These are phyloP conservation scores for Exophiala oligosperma DNA, from an alignment of 2,329 filamentous ascomycete genomes.

Conservation along the genomic window DNA sequence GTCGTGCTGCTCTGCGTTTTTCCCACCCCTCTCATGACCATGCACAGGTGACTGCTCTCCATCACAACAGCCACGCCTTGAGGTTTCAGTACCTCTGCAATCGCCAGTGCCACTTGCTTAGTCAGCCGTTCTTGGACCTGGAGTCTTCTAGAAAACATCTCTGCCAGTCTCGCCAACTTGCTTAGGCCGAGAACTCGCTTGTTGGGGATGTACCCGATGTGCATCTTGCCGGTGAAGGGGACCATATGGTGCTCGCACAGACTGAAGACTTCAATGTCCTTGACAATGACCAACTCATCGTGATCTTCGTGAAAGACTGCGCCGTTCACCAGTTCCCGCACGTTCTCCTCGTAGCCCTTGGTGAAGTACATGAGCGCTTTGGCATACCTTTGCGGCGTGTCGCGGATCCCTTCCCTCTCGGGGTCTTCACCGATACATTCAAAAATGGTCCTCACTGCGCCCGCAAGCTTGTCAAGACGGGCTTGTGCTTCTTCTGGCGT, in stretches of 20 bases:
- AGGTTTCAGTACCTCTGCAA: conserved; percentile 89
- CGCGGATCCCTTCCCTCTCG: conserved; percentile 62
- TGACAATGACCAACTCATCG: conserved; percentile 96
- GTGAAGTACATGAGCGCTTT: conserved; percentile 96
- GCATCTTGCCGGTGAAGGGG: conserved; percentile 97
- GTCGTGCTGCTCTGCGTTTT: conserved; percentile 86
- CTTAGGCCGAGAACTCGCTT: conserved; percentile 91
- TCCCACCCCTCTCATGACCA: conserved; percentile 98
- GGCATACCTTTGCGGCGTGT: conserved; percentile 80
- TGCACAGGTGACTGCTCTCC: conserved; percentile 94
- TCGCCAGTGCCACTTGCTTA: conserved; percentile 90
- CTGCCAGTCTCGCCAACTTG: conserved; percentile 91
- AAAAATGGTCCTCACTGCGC: conserved; percentile 63
- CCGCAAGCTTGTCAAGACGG: conserved; percentile 60
- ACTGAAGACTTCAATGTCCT: conserved; percentile 93
- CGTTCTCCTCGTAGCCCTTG: conserved; percentile 93
- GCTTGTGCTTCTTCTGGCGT: conserved; percentile 59
- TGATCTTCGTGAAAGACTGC: conserved; percentile 96
- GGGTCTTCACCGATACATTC: conserved; percentile 68
- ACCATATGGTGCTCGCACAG: conserved; percentile 97
- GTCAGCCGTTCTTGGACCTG: conserved; percentile 97
- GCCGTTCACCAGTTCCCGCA: conserved; percentile 85
- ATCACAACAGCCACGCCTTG: conserved; percentile 96
- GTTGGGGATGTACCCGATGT: conserved; percentile 95
- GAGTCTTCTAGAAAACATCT: conserved; percentile 91